These are phyloP conservation scores for Cyclocybe aegerita DNA, from an alignment of 768 basidiomycete genomes.

Conservation along the genomic window DNA sequence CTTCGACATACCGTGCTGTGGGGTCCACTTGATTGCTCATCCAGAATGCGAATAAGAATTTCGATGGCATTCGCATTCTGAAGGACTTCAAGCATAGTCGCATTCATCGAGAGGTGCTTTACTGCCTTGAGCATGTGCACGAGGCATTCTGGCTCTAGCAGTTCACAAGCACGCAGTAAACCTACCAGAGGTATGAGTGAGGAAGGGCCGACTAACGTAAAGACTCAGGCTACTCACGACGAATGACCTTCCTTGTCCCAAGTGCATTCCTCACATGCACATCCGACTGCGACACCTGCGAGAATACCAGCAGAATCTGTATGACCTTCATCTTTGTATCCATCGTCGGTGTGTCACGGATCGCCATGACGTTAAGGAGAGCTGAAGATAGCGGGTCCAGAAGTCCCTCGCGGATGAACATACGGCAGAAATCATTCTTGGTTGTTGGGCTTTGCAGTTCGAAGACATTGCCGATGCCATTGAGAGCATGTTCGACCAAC, in stretches of 20 bases:
- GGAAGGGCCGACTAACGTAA: background rate
- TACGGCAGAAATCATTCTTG: constrained; percentile 97
- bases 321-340: constrained; percentile 90
- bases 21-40: constrained; percentile 74
- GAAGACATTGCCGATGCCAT: constrained; percentile 94
- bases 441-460: constrained; percentile 95
- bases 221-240: constrained; percentile 57
- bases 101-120: constrained; percentile 94
- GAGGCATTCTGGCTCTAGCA: constrained; percentile 85
- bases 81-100: constrained; percentile 85
- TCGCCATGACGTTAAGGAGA: constrained; percentile 83
- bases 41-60: constrained; percentile 81
- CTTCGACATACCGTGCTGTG: constrained; percentile 69
- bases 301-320: constrained; percentile 86
- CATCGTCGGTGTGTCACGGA: constrained; percentile 57
- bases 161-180: constrained; percentile 80
- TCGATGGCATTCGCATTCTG: constrained; percentile 97
- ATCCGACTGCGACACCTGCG: constrained; percentile 95
- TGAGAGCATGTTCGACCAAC: constrained; percentile 89
- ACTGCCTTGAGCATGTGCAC: constrained; percentile 91
- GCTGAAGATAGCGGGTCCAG: constrained; percentile 91
- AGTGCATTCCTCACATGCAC: constrained; percentile 90
- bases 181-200: constrained; percentile 45
- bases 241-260: constrained; percentile 84
- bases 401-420: constrained; percentile 96